Evolutionary conservation across 495 filamentous ascomycete species (phyloP).

Genomic region (Hyphodiscus hymeniophilus): DNA sequence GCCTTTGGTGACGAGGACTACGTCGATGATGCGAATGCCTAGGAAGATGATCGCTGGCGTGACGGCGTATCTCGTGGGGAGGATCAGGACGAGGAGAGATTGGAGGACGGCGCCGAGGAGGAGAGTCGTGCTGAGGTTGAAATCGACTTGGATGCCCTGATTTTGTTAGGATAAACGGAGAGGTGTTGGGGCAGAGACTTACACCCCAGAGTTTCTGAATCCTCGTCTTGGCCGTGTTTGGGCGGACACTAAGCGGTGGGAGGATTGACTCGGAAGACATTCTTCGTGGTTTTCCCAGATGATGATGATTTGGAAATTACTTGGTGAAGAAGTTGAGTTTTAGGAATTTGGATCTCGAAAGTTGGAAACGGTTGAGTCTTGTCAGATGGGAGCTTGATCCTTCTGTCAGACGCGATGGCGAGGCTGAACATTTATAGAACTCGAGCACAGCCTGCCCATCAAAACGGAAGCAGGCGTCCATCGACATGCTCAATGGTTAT

Average conservation of each 20-base stretch:
- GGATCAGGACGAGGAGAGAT: slow-evolving; percentile 3
- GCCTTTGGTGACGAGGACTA: slow-evolving; percentile 6
- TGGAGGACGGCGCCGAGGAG: slow-evolving; percentile 11
- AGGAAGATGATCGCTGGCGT: slow-evolving; percentile 8
- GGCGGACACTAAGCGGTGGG: background rate
- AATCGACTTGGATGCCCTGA: slow-evolving; percentile 5
- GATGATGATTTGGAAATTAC: background rate
- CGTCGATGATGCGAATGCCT: background rate
- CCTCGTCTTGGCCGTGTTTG: background rate
- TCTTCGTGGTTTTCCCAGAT: background rate
- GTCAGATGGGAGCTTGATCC: too few relatives aligned
- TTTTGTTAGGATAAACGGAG: background rate
- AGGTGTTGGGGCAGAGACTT: background rate
- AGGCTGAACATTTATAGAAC: too few relatives aligned
- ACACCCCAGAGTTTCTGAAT: background rate
- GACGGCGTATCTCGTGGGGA: slow-evolving; percentile 5
- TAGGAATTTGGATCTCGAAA: too few relatives aligned
- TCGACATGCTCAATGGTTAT: too few relatives aligned
- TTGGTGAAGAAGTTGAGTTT: too few relatives aligned
- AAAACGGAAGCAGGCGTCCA: too few relatives aligned
- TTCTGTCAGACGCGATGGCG: too few relatives aligned
- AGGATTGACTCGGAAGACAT: background rate
- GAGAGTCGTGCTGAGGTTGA: slow-evolving; percentile 5
- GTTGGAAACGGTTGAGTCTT: too few relatives aligned
- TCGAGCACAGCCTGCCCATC: too few relatives aligned